These are phyloP conservation scores for Populus ilicifolia DNA, from an alignment of 345 rosid genomes.

Conservation along the genomic window DNA sequence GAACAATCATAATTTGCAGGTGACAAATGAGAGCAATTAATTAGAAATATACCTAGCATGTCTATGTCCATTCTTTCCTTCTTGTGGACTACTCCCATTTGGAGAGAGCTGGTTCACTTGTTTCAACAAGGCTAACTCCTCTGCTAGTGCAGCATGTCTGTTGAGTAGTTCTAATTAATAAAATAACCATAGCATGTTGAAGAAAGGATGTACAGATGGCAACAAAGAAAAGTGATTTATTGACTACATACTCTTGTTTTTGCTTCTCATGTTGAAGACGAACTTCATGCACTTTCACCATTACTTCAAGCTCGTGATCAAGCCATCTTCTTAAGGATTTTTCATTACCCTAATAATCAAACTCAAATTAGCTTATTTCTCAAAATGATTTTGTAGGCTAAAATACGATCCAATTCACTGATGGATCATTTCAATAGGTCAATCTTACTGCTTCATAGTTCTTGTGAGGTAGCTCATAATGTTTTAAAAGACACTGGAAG, in stretches of 20 bases:
- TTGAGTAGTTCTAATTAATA: slow-evolving; percentile 4
- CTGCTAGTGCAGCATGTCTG: slow-evolving; percentile 92
- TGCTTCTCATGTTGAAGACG: slow-evolving; percentile 94
- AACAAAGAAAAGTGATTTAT: slow-evolving; percentile 6
- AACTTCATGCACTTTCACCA: slow-evolving; percentile 99
- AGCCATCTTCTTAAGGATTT: slow-evolving; percentile 89
- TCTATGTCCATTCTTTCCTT: slow-evolving; percentile 66
- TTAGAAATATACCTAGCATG: not conserved
- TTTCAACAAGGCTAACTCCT: slow-evolving; percentile 81
- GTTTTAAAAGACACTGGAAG: no score
- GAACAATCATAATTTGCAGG: slow-evolving; percentile 35
- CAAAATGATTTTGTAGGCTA: not conserved
- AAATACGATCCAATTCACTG: not conserved
- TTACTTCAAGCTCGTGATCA: slow-evolving; percentile 93
- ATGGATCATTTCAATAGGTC: not conserved
- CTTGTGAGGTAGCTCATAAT: no score
- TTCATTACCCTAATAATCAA: slow-evolving; percentile 62
- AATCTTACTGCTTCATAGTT: not conserved
- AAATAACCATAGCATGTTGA: not conserved
- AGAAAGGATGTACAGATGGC: not conserved
- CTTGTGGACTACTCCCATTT: slow-evolving; percentile 87
- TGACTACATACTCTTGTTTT: slow-evolving; percentile 78
- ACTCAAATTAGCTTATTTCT: not conserved
- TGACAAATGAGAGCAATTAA: slow-evolving; percentile 38
- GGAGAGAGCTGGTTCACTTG: slow-evolving; percentile 84